Percentiles rank a stretch among this genome's conserved stretches.
Conservation (phyloP, 2,329 filamentous ascomycete genomes). For the Ambrosiella xylebori region DNA sequence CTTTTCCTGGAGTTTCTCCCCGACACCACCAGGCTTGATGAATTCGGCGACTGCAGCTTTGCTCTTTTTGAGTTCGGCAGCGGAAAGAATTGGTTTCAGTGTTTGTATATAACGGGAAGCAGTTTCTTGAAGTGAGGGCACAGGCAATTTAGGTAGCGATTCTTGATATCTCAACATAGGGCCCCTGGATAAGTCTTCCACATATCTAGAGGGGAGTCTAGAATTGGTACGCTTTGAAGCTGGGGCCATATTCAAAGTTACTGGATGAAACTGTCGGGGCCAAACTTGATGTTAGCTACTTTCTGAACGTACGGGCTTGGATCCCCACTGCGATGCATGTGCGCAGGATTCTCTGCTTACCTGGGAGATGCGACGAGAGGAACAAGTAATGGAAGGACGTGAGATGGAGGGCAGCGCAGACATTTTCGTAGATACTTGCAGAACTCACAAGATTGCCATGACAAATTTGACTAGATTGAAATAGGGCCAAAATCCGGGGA, state of each 20-base stretch:
- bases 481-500: not conserved
- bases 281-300: not conserved
- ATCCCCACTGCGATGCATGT: not conserved
- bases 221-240: conserved; percentile 14
- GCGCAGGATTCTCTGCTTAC: not conserved
- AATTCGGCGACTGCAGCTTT: conserved; percentile 79
- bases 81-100: conserved; percentile 55
- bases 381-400: conserved; percentile 2
- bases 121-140: conserved; percentile 70
- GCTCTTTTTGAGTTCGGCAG: conserved; percentile 51
- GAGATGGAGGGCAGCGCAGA: not conserved
- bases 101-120: conserved; percentile 65
- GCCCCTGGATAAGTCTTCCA: conserved; percentile 62
- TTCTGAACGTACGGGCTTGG: not conserved
- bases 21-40: conserved; percentile 67
- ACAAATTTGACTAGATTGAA: not conserved
- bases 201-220: conserved; percentile 40
- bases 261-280: not conserved
- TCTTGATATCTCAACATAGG: conserved; percentile 73
- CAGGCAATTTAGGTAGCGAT: conserved; percentile 62
- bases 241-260: conserved; percentile 9
- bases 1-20: conserved; percentile 73
- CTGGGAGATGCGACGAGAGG: not conserved
- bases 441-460: conserved; percentile 10
- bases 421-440: conserved; percentile 6